Evolutionary conservation across 2,329 filamentous ascomycete genomes (phyloP).

Genomic region (Aspergillus brunneoviolaceus): DNA sequence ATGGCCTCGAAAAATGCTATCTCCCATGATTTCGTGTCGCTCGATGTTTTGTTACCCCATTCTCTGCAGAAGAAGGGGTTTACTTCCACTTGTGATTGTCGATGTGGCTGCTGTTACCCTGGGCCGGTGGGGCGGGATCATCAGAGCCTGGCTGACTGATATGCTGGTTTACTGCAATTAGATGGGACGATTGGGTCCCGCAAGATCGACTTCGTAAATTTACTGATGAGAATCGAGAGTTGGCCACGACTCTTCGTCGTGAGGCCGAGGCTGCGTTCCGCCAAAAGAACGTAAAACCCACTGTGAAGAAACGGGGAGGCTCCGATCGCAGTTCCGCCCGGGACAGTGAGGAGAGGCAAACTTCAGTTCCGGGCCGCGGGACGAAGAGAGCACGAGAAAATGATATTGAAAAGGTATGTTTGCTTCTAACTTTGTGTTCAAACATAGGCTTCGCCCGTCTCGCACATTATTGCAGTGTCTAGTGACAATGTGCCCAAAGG

Average conservation of each 20-base stretch:
- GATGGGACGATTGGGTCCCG: constrained; percentile 98
- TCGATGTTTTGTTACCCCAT: too few species aligned
- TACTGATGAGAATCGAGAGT: constrained; percentile 89
- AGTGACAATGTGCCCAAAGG: background rate
- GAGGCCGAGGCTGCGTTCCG: constrained; percentile 41
- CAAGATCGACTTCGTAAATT: constrained; percentile 92
- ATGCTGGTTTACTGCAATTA: constrained; percentile 33
- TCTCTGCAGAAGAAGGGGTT: background rate
- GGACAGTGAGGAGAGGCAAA: constrained; percentile 47
- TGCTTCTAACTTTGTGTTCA: constrained; percentile 5
- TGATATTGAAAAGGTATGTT: constrained; percentile 49
- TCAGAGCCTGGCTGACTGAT: constrained; percentile 13
- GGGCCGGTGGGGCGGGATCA: background rate
- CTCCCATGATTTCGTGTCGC: background rate
- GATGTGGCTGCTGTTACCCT: background rate
- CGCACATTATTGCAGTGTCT: background rate
- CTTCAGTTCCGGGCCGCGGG: constrained; percentile 44
- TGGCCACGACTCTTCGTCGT: constrained; percentile 59
- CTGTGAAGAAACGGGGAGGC: constrained; percentile 41
- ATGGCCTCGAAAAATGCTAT: background rate
- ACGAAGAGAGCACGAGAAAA: constrained; percentile 48
- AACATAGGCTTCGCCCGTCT: background rate
- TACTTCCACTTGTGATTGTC: constrained; percentile 2
- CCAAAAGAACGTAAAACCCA: constrained; percentile 33
- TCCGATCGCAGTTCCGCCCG: constrained; percentile 46